Evolutionary conservation across 192 early-diverging fungal species (phyloP), one percentile per base, ranked within the genome.

Genomic region (Funneliformis geosporum): DNA sequence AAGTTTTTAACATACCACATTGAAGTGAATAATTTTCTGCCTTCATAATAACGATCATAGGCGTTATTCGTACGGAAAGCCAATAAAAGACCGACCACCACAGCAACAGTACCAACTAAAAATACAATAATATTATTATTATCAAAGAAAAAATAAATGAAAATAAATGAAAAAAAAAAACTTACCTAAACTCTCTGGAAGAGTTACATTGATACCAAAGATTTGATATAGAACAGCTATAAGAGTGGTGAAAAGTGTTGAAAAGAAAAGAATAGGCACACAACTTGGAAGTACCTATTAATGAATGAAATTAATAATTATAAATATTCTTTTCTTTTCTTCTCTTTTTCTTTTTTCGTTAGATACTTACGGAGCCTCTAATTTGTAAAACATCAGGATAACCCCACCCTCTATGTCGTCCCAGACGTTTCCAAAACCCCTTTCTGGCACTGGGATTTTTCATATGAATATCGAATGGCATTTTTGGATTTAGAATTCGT

Each of bases 31-130:
- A 90, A 79, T 65, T 90, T 88, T 66, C 95, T 88, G 23, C 93
- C 95, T 83, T 95, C 95, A 86, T 89, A 94, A 84, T 90, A 95
- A 23, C 93, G 82, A 18, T 87, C 89, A 79, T 92, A 90, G 18
- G 92, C 91, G 14, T 91, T 91, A 85, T 94, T 95, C 76, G 92
- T 93, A 79, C 95, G 89, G 83, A 96, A 96, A 59, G 92, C 94
- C 39, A 96, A 85, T 21, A 96, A 85, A 80, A 96, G 81, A 83
- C 87, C 89, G n/a, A 91, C 82, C 10, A 91, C 90, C 39, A 90
- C 88, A 69, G 85, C 86, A 55, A 90, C 78, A 14, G 89, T 83
- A 18, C 82, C 79, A 27, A 89, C 88, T 86, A 74, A n/a, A 25
- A 21, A 60, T 18, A 62, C 7, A 6, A n/a, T 60, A 50, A 38